Evolutionary conservation across 2,329 filamentous ascomycete genomes (phyloP).

Genomic region (Huntiella moniliformis): DNA sequence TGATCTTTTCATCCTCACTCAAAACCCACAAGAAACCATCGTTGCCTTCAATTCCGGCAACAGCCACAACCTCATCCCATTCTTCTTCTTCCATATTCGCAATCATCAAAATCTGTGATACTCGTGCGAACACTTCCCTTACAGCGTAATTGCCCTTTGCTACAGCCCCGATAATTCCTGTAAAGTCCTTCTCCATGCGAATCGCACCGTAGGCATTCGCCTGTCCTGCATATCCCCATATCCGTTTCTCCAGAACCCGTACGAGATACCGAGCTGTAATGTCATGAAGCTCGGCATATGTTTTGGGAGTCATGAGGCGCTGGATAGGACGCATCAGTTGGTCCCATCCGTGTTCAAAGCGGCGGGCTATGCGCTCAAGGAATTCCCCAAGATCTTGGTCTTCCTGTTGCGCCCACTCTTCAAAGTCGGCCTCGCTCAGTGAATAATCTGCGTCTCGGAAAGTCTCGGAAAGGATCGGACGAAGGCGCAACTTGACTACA

Average conservation of each 20-base stretch:
- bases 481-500: slow-evolving; percentile 67
- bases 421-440: slow-evolving; percentile 41
- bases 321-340: slow-evolving; percentile 68
- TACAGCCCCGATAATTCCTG: slow-evolving; percentile 50
- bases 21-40: slow-evolving; percentile 55
- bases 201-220: slow-evolving; percentile 69
- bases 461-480: slow-evolving; percentile 67
- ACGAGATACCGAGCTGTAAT: slow-evolving; percentile 58
- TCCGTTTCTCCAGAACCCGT: slow-evolving; percentile 66
- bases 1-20: slow-evolving; percentile 52
- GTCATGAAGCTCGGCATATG: slow-evolving; percentile 59
- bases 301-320: slow-evolving; percentile 61
- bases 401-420: slow-evolving; percentile 33
- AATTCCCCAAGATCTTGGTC: slow-evolving; percentile 27
- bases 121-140: slow-evolving; percentile 57
- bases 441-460: slow-evolving; percentile 87
- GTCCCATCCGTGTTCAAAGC: slow-evolving; percentile 76
- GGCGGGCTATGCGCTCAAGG: slow-evolving; percentile 51
- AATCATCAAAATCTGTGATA: slow-evolving; percentile 64
- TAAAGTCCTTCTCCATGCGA: slow-evolving; percentile 67
- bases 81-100: slow-evolving; percentile 93
- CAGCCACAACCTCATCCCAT: slow-evolving; percentile 54
- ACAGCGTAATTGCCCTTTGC: slow-evolving; percentile 57
- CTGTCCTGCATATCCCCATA: slow-evolving; percentile 62
- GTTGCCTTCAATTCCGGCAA: slow-evolving; percentile 18